Evolutionary conservation across 2,329 filamentous ascomycete species (phyloP).

Genomic region (Stemphylium beticola): DNA sequence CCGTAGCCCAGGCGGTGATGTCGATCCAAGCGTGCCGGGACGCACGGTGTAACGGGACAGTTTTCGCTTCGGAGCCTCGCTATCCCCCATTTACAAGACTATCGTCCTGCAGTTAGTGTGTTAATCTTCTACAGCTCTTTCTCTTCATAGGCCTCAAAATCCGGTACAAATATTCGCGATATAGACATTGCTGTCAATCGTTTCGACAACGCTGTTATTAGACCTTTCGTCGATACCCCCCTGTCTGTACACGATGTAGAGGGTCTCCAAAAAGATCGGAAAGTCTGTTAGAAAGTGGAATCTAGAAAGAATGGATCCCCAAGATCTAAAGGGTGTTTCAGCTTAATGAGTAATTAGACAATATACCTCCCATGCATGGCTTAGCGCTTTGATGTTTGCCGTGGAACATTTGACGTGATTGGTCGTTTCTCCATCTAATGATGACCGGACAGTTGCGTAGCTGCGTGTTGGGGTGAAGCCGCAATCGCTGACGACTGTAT

Average conservation of each 20-base stretch:
- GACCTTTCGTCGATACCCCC: neutral
- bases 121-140: neutral
- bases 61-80: constrained; percentile 6
- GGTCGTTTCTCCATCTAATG: neutral
- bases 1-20: neutral
- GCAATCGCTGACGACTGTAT: no score
- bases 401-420: no score
- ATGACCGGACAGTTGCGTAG: no score
- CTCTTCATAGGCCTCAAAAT: no score
- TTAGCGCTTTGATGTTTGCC: no score
- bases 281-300: neutral
- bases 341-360: neutral
- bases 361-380: no score
- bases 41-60: neutral
- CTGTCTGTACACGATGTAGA: neutral
- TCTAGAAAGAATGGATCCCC: neutral
- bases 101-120: neutral
- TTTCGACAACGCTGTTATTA: neutral
- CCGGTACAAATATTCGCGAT: neutral
- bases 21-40: no score
- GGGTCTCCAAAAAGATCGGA: neutral
- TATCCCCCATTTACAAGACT: neutral
- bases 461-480: no score
- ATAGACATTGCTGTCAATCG: neutral
- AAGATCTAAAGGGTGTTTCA: neutral